Percentiles rank a stretch among this genome's conserved stretches.
Conservation (phyloP, 2,329 filamentous ascomycete genomes). For the Aureobasidium pullulans region DNA sequence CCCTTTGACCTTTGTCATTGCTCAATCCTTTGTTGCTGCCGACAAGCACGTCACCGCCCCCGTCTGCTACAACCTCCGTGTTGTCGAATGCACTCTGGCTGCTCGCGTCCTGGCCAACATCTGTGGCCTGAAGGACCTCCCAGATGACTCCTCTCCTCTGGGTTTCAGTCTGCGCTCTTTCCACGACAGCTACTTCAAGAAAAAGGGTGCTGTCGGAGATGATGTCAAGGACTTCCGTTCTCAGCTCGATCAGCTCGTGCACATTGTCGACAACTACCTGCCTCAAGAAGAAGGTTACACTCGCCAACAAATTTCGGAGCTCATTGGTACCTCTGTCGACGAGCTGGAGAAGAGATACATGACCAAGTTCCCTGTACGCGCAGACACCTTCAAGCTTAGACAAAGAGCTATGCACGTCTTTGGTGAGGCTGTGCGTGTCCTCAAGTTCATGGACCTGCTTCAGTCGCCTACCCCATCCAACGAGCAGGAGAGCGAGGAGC, state of each 20-base stretch:
- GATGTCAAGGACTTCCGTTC: slow-evolving; percentile 42
- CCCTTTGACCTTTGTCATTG: slow-evolving; percentile 84
- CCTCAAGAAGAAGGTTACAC: slow-evolving; percentile 79
- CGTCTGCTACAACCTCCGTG: slow-evolving; percentile 91
- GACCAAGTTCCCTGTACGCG: slow-evolving; percentile 80
- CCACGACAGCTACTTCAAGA: slow-evolving; percentile 70
- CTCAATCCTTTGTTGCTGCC: slow-evolving; percentile 86
- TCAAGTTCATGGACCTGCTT: slow-evolving; percentile 76
- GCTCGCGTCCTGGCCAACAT: slow-evolving; percentile 59
- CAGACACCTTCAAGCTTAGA: slow-evolving; percentile 77
- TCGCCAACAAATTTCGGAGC: slow-evolving; percentile 69
- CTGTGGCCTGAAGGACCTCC: slow-evolving; percentile 55
- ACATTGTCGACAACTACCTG: slow-evolving; percentile 63
- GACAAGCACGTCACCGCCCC: slow-evolving; percentile 94
- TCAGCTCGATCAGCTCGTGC: slow-evolving; percentile 68
- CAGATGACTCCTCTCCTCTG: slow-evolving; percentile 72
- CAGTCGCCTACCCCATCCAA: slow-evolving; percentile 32
- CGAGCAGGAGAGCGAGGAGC: slow-evolving; percentile 54
- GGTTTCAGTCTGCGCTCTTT: slow-evolving; percentile 79
- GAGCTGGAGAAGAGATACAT: slow-evolving; percentile 74
- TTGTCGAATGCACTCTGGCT: slow-evolving; percentile 90
- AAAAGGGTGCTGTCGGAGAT: slow-evolving; percentile 40
- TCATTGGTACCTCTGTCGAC: slow-evolving; percentile 60
- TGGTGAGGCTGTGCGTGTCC: slow-evolving; percentile 76
- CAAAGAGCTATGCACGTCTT: slow-evolving; percentile 89